Base-by-base conservation (phyloP, 2,329 filamentous ascomycete species). In the Periconia macrospinosa region DNA sequence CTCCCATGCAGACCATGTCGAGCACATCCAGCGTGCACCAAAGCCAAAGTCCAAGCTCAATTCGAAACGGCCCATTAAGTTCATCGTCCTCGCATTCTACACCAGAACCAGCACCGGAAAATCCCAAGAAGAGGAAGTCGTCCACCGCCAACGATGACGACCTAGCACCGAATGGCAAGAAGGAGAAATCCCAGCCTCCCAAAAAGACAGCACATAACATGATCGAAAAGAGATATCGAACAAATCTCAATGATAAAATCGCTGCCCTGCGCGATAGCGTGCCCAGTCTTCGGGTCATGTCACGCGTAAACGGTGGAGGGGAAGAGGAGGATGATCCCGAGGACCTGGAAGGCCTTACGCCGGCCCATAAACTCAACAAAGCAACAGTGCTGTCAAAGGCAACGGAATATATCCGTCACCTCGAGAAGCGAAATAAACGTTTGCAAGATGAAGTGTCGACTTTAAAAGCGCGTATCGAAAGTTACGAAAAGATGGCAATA, bases 201-300 rank as follows among this genome's bases (percentile, higher is more conserved):
- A 97, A 96, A 81, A 97, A 97, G 81, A 95, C 92, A 30, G 92
- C 93, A 2, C 93, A 97, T 76, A 97, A 97, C 75, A 94, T 97
- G 83, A 97, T 97, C 58, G 93, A 97, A 77, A 97, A 97, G 81
- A 82, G 93, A 61, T 97, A 97, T 74, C 87, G 93, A 65, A 96
- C 91, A 50, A 97, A 97, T 68, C 81, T 97, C 53, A 97, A 97
- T 69, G 93, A 97, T 71, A 97, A 97, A 78, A 97, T 97, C 65
- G 89, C 92, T 44, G 92, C 92, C 54, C 79, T 97, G 57, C 84
- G 92, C 63, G 92, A 97, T 72, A 96, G 91, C 68, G 92, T 97
- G 14, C 93, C 93, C 1, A 95, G 90, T 72, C 79, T 97, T 53
- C 86, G 92, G 46, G 90, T 92, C 63, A 91, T 92, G 84, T 86